Evolutionary conservation across 345 rosid genomes (phyloP), one percentile per base, ranked within the genome.

Genomic region (Trapa incisa): DNA sequence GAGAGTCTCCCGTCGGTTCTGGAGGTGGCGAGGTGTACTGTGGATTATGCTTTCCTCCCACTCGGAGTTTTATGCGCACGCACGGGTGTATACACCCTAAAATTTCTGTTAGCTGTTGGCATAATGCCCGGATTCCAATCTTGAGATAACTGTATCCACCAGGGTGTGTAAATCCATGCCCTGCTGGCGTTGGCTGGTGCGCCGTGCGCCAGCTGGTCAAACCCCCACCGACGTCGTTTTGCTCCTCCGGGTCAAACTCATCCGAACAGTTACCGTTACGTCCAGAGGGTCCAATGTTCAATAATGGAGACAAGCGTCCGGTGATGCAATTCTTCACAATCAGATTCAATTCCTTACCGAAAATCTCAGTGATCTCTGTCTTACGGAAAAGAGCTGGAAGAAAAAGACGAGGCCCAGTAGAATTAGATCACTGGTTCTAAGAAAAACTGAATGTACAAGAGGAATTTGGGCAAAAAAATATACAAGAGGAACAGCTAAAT

Each of bases 31-130:
- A 58, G 81, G 82, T 64, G 79, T 75, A 36, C 71, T 69, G 54
- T 43, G 78, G 85, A 83, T 81, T 43, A 74, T 72, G 77, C 65
- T 77, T 47, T 68, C 5, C 35, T 70, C 77, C 79, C 7, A 74
- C 77, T 38, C 15, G 33, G 47, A 37, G 22, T 6, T 7, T 65
- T 37, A 6, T n/a, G 37, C 37, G 9, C 2, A 17, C 0, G 33
- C 32, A 32, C 66, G 10, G 66, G 33, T 35, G 37, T 16, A 58
- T 58, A 32, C 63, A 33, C 63, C 37, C 8, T 11, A 14, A n/a
- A n/a, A n/a, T n/a, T n/a, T n/a, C n/a, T n/a, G n/a, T n/a, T n/a
- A n/a, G n/a, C n/a, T n/a, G n/a, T n/a, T n/a, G n/a, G n/a, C n/a
- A n/a, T n/a, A n/a, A n/a, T n/a, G n/a, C n/a, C n/a, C n/a, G n/a